Evolutionary conservation across 495 filamentous ascomycete species (phyloP).

Genomic region (Arthonia radiata): DNA sequence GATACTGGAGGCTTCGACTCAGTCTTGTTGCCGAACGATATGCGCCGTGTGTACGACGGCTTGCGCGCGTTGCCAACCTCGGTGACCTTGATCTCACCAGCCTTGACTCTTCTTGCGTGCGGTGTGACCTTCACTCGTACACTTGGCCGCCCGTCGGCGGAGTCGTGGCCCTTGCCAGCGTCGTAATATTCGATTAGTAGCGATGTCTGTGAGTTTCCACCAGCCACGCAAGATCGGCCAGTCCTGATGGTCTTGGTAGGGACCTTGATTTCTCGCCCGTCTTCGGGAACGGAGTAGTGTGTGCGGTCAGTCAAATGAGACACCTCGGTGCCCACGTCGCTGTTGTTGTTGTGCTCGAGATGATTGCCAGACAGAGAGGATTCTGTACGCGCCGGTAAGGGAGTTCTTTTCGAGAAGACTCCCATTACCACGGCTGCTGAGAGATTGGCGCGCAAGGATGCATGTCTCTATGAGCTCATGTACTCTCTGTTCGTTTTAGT

Average conservation of each 20-base stretch:
- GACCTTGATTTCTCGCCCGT: constrained; percentile 84
- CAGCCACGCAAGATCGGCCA: constrained; percentile 23
- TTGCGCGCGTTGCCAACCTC: constrained; percentile 39
- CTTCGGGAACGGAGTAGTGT: constrained; percentile 79
- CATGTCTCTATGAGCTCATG: too few species aligned
- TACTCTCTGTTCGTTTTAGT: too few species aligned
- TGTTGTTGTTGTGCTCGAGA: constrained; percentile 22
- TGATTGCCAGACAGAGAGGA: constrained; percentile 26
- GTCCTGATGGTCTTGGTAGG: constrained; percentile 29
- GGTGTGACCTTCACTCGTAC: constrained; percentile 90
- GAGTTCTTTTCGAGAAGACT: constrained; percentile 40
- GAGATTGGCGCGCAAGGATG: too few species aligned
- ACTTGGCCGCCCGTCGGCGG: constrained; percentile 48
- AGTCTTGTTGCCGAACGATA: constrained; percentile 28
- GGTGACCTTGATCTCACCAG: constrained; percentile 64
- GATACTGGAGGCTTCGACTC: too few species aligned
- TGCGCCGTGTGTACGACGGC: constrained; percentile 39
- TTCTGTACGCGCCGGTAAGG: constrained; percentile 57
- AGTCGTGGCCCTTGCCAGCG: constrained; percentile 40
- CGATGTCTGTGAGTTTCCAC: constrained; percentile 56
- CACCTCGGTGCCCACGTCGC: constrained; percentile 54
- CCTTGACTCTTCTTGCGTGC: constrained; percentile 26
- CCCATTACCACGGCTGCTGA: too few species aligned
- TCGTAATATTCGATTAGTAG: constrained; percentile 97
- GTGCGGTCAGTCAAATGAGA: constrained; percentile 59